phyloP scores from a whole-genome alignment of 1,284 basidiomycete species.

The Mycena sp. region DNA sequence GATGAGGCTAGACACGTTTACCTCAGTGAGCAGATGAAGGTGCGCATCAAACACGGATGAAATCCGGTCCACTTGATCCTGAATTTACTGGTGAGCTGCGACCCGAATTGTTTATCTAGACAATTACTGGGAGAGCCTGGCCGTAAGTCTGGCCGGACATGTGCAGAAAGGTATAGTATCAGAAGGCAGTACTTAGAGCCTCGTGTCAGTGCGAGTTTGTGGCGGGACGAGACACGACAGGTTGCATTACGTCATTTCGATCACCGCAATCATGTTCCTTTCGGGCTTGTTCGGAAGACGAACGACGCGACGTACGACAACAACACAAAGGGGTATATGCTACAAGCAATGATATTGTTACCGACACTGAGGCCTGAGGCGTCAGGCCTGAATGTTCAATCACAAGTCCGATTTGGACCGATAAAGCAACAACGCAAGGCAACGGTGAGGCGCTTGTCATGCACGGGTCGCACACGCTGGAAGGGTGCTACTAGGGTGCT shows the following conservation, averaged over 20 bases:
- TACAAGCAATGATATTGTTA: no score
- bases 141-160: slow-evolving; percentile 48
- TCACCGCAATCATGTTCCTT: no score
- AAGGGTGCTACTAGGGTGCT: neutral
- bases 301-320: no score
- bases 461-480: neutral
- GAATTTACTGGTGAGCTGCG: slow-evolving; percentile 13
- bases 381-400: neutral
- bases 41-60: slow-evolving; percentile 66
- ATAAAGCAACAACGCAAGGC: slow-evolving; percentile 1
- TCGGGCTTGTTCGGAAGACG: no score
- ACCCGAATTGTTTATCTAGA: slow-evolving; percentile 2
- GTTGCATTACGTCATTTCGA: slow-evolving; percentile 7
- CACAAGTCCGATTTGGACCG: neutral
- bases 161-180: neutral
- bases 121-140: slow-evolving; percentile 57
- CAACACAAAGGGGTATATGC: no score
- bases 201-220: no score
- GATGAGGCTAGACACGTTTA: slow-evolving; percentile 16
- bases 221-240: neutral
- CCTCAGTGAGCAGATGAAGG: slow-evolving; percentile 66
- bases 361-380: no score
- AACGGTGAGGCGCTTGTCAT: slow-evolving; percentile 10
- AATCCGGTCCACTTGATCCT: slow-evolving; percentile 71
- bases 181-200: no score